Evolutionary conservation across 2,329 filamentous ascomycete genomes (phyloP), one percentile per base, ranked within the genome.

Genomic region (Huntiella moniliformis): DNA sequence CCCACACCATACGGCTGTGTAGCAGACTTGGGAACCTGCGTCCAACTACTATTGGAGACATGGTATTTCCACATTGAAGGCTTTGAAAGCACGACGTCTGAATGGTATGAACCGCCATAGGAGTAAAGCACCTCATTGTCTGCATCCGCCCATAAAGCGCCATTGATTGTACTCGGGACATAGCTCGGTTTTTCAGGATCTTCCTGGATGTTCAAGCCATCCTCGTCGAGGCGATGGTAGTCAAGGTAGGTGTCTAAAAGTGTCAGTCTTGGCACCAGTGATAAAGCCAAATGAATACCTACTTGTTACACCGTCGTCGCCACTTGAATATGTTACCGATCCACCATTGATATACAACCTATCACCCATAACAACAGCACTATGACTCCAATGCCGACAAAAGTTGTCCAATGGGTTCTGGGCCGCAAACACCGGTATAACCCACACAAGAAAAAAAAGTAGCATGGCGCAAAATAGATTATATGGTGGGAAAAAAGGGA

Each of bases 81-180:
- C 45, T 70, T 68, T 0, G 63, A 55, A 33, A n/a, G n/a, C n/a
- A n/a, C n/a, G 62, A 59, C 0, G 72, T 61, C 55, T 72, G 52
- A 67, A 74, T 51, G 7, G 10, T n/a, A n/a, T n/a, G n/a, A n/a
- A 39, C 76, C 76, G 8, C 75, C 76, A 53, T 71, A 79, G 2
- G 74, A 61, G 54, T 76, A 79, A 42, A 80, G 67, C 38, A 67
- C 63, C 55, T 77, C 77, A 59, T 80, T 79, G 35, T 74, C 63
- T 18, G 67, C 22, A 28, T 28, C 22, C 22, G 22, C 22, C 22
- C 22, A 28, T 28, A 28, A 28, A 28, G 22, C 22, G 10, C 22
- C 22, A 7, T 2, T 3, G 10, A 8, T 28, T 1, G 22, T 28
- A 28, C 22, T 28, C 4, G 22, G 22, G 10, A 28, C 6, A 28